Conservation (phyloP, 176 grass and related monocot species). For the Eragrostis nindensis region DNA sequence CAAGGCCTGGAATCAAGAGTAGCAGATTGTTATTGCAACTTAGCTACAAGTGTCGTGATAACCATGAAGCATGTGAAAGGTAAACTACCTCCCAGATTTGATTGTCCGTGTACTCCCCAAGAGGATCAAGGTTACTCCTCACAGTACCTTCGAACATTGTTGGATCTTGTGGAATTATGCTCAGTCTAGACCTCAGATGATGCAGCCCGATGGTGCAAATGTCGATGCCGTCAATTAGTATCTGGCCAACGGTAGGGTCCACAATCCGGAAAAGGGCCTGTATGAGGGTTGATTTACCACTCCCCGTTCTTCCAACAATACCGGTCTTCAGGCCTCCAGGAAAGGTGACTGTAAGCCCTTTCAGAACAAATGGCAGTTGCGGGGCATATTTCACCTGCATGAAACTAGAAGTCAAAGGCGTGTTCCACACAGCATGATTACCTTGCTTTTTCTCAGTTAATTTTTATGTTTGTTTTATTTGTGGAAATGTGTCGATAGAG, state of each 20-base stretch:
- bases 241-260: slow-evolving; percentile 70
- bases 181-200: slow-evolving; percentile 81
- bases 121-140: slow-evolving; percentile 88
- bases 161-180: slow-evolving; percentile 95
- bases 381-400: slow-evolving; percentile 74
- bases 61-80: neutral
- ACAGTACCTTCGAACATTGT: slow-evolving; percentile 92
- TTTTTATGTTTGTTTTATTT: neutral
- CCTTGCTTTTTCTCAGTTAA: neutral
- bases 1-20: slow-evolving; percentile 56
- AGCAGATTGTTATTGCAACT: neutral
- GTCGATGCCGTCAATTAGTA: slow-evolving; percentile 73
- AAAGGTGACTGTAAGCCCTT: slow-evolving; percentile 71
- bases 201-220: slow-evolving; percentile 88
- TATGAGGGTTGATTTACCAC: slow-evolving; percentile 66
- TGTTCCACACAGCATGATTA: neutral
- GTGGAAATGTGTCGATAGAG: neutral
- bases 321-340: slow-evolving; percentile 84
- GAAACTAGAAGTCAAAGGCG: slow-evolving; percentile 6
- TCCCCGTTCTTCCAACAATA: slow-evolving; percentile 90
- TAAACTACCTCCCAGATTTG: slow-evolving; percentile 86
- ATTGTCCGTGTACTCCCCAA: slow-evolving; percentile 73
- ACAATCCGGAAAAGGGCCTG: slow-evolving; percentile 73
- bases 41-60: neutral
- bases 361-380: slow-evolving; percentile 77